Base-by-base conservation (phyloP, 2,329 filamentous ascomycete species). In the Pseudogymnoascus sp. region DNA sequence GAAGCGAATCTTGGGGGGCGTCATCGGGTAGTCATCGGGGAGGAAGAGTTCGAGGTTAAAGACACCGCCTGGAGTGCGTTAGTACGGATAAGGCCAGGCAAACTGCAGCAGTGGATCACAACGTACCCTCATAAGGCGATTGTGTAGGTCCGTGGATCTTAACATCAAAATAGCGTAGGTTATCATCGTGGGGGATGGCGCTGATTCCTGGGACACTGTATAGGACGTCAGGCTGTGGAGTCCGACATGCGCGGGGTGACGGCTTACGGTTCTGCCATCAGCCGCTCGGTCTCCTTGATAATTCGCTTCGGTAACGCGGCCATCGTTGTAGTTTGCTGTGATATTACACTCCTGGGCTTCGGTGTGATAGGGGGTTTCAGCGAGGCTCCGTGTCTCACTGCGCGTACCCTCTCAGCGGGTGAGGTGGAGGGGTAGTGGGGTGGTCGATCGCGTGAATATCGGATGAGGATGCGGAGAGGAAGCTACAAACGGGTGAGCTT, bases 1-100 rank as follows among this genome's bases (percentile, higher is more conserved):
- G 78, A 99, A 99, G 62, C 94, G 90, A 73, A 99, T 97, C 81
- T 97, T 97, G 52, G 94, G 94, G 61, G 94, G 93, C 35, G 92
- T 96, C 94, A 99, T 99, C 43, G 94, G 94, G 75, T 99, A 99
- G 79, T 99, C 94, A 72, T 99, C 94, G 49, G 95, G 95, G 23
- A 99, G 83, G 76, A 99, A 99, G 19, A 99, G 86, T 77, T 99
- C 94, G 65, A 97, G 88, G 77, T 95, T 93, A 82, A 99, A 99
- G 67, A 96, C 83, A 59, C 95, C 94, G 31, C 72, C 72, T 74
- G 61, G 31, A 12, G 59, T 58, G 35, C 49, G 49, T 62, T 8
- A 39, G 61, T 31, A 23, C 2, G 8, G 21, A 49, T 69, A 33
- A 69, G 63, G 39, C 26, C 6, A 52, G 16, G 10, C n/a, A 7